Base-by-base conservation (phyloP, 2,329 filamentous ascomycete genomes). In the Elsinoe batatas region DNA sequence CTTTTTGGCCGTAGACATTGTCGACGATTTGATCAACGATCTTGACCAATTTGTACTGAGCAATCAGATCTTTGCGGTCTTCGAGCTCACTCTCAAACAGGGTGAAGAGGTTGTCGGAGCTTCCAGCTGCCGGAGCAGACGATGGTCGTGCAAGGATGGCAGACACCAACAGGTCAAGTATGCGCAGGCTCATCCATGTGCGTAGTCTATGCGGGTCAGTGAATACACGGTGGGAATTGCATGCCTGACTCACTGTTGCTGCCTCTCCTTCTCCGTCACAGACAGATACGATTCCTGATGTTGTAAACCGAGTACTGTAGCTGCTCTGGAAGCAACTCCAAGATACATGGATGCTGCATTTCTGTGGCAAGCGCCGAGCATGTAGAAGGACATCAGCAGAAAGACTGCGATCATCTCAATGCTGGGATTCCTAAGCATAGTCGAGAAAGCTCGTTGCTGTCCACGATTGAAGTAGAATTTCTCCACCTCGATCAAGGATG, bases 311-410 rank as follows among this genome's bases (percentile, higher is more conserved):
- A 84, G 62, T 0, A 79, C 78, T 3, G 77, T 75, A 0, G 81
- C 80, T 0, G 80, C 77, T 54, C 79, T 75, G 0, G 77, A 72
- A 1, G 81, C 80, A 7, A 83, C 75, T 0, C 80, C 80, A 2
- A 84, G 64, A 56, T 83, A 83, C 77, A 84, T 82, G 54, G 81
- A 84, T 0, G 80, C 80, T 0, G 80, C 73, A 56, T 82, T 82
- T 7, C 79, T 71, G 32, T 78, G 77, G 53, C 79, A 82, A 3
- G 77, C 77, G 0, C 77, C 79, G 2, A 81, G 71, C 74, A 81
- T 78, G 60, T 80, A 82, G 59, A 81, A 80, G 0, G 79, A 73
- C 74, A 82, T 78, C 13, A 82, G 68, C 0, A 80, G 64, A 58
- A 80, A 82, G 0, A 71, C 68, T 13, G 76, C 69, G 3, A 79